These are phyloP conservation scores for Auricularia heimuer DNA, from an alignment of 768 basidiomycete genomes.

Conservation along the genomic window DNA sequence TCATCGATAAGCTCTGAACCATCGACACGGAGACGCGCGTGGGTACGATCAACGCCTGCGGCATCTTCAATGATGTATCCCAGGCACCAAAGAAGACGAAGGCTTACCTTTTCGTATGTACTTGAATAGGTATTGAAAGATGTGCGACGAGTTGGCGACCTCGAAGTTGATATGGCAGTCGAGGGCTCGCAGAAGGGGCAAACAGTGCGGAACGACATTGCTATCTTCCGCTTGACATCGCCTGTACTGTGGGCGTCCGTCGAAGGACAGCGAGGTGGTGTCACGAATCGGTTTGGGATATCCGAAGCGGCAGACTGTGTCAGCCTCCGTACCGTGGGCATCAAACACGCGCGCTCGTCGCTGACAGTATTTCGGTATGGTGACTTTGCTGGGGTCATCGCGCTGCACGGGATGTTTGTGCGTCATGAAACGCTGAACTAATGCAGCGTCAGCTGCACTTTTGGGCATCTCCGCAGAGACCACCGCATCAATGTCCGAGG, in stretches of 20 bases:
- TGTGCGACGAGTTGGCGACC: conserved; percentile 17
- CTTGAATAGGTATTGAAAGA: conserved; percentile 33
- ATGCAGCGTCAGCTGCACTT: too few relatives aligned
- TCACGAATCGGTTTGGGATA: conserved; percentile 13
- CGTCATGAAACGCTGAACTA: too few relatives aligned
- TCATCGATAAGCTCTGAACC: conserved; percentile 18
- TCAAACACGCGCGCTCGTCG: too few relatives aligned
- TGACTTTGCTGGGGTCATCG: too few relatives aligned
- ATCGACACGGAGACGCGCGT: conserved; percentile 8
- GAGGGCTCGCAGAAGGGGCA: conserved; percentile 17
- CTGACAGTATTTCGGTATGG: too few relatives aligned
- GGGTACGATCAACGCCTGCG: conserved; percentile 12
- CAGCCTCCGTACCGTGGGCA: too few relatives aligned
- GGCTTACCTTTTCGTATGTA: conserved; percentile 28
- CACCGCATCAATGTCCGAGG: too few relatives aligned
- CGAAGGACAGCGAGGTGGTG: conserved; percentile 18
- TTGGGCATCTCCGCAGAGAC: too few relatives aligned
- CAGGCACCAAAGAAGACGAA: not conserved
- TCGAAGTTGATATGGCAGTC: conserved; percentile 31
- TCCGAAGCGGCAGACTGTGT: conserved; percentile 14
- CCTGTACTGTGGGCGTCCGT: conserved; percentile 22
- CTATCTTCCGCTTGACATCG: conserved; percentile 16
- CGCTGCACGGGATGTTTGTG: not conserved
- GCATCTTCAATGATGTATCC: too few relatives aligned
- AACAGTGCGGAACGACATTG: conserved; percentile 23